Conservation (phyloP, 2,329 filamentous ascomycete genomes). For the Graphilbum sp. region DNA sequence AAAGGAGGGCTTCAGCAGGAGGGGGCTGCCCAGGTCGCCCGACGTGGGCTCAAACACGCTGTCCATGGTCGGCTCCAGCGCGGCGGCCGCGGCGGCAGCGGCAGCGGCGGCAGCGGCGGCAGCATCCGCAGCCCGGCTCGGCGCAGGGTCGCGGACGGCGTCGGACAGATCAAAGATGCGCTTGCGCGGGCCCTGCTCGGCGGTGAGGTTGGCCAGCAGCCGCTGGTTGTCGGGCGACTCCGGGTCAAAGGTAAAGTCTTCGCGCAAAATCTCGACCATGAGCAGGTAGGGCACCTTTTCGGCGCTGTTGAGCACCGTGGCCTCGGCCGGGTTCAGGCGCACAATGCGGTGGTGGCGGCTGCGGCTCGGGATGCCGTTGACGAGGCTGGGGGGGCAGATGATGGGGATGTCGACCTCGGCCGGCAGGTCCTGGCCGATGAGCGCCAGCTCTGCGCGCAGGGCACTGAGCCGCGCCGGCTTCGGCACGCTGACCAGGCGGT, state of each 20-base stretch:
- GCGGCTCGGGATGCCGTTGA: slow-evolving; percentile 55
- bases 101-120: slow-evolving; percentile 2
- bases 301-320: slow-evolving; percentile 72
- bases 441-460: slow-evolving; percentile 60
- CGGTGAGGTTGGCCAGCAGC: slow-evolving; percentile 40
- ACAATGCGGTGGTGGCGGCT: slow-evolving; percentile 73
- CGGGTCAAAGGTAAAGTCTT: slow-evolving; percentile 73
- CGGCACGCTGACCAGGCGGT: slow-evolving; percentile 65
- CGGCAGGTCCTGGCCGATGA: slow-evolving; percentile 67
- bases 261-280: slow-evolving; percentile 68
- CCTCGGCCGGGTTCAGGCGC: slow-evolving; percentile 66
- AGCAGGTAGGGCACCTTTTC: slow-evolving; percentile 74
- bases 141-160: slow-evolving; percentile 28
- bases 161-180: slow-evolving; percentile 57
- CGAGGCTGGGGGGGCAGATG: slow-evolving; percentile 59
- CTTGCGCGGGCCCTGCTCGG: slow-evolving; percentile 38
- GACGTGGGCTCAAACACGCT: slow-evolving; percentile 74
- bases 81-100: slow-evolving; percentile 19
- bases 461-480: slow-evolving; percentile 71
- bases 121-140: slow-evolving; percentile 3
- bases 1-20: slow-evolving; percentile 43
- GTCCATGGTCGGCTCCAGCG: slow-evolving; percentile 35
- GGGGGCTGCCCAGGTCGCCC: slow-evolving; percentile 61
- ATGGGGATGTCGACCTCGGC: slow-evolving; percentile 73
- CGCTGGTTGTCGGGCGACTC: slow-evolving; percentile 56